Evolutionary conservation across 2,329 filamentous ascomycete species (phyloP), one percentile per base, ranked within the genome.

Genomic region (Diaporthe australafricana): DNA sequence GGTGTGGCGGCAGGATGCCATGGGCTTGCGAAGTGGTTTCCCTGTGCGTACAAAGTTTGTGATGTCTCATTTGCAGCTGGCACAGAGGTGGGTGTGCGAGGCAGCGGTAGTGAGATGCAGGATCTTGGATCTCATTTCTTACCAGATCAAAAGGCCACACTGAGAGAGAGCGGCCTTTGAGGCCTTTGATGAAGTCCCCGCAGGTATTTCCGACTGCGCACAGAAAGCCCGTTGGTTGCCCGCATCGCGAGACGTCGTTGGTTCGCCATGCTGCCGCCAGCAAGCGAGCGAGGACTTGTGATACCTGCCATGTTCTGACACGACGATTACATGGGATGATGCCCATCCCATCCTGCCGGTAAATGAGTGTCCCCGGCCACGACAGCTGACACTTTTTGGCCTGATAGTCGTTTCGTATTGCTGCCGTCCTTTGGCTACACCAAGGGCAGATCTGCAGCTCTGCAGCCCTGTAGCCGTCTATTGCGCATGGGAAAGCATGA

Each of bases 281-380:
- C 25, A 25, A 25, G 60, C 20, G 42, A 48, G 22, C 20, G 60
- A 35, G 42, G 17, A 27, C 12, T 63, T 27, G 42, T 48, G 27
- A 45, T 22, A 27, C 27, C 16, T 12, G 20, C 32, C n/a, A 40
- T 40, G 53, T 17, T 38, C 12, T 57, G 35, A 42, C 16, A 57
- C 55, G 56, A n/a, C 38, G 3, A 25, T 27, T 63, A 35, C 32
- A 35, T 17, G 11, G 42, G 60, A 48, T 20, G 60, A 48, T 17
- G 30, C 16, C 57, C 57, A 35, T 47, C n/a, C 57, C 57, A 35
- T 47, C 17, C 27, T 63, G 42, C 12, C 27, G 60, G 60, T 63
- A 48, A 48, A 48, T 63, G 35, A 63, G 60, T 48, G 60, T 63
- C 60, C 42, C 42, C 60, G 60, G 48, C 60, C 60, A 63, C 42